Conservation (phyloP, 768 basidiomycete species). For the Mycena maculata region DNA sequence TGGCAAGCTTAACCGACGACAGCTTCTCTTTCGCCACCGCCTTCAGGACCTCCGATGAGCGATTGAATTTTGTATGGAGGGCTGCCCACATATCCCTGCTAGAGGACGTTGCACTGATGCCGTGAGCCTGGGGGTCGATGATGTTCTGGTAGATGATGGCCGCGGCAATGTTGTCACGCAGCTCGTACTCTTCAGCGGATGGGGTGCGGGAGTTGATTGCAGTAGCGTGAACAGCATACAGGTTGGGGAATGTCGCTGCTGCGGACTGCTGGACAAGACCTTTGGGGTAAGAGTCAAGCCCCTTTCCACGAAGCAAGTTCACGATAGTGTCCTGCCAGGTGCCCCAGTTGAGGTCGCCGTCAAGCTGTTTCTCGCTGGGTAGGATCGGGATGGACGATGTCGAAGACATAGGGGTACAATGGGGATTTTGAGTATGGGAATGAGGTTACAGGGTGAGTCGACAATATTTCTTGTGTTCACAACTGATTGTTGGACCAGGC, state of each 20-base stretch:
- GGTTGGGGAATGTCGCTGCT: too few relatives aligned
- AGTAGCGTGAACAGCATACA: too few relatives aligned
- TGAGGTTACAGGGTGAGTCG: background rate
- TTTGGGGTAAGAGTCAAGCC: background rate
- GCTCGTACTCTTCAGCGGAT: slow-evolving; percentile 18
- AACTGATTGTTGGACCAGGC: background rate
- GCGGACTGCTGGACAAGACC: background rate
- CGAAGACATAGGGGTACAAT: background rate
- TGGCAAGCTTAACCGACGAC: background rate
- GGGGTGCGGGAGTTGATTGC: slow-evolving; percentile 12
- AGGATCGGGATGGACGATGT: background rate
- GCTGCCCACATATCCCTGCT: too few relatives aligned
- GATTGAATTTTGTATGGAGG: too few relatives aligned
- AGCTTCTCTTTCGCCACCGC: too few relatives aligned
- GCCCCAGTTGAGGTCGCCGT: background rate
- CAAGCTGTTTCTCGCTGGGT: background rate
- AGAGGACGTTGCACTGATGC: background rate
- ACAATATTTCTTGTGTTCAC: background rate
- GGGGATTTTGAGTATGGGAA: too few relatives aligned
- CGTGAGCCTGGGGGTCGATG: slow-evolving; percentile 17
- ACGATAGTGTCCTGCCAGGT: background rate
- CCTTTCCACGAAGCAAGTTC: background rate
- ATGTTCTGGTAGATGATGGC: slow-evolving; percentile 27
- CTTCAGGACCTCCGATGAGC: too few relatives aligned
- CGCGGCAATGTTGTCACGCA: slow-evolving; percentile 5